Evolutionary conservation across 164 flowering plant genomes (phyloP), one percentile per base, ranked within the genome.

Genomic region (Nymphaea thermarum): DNA sequence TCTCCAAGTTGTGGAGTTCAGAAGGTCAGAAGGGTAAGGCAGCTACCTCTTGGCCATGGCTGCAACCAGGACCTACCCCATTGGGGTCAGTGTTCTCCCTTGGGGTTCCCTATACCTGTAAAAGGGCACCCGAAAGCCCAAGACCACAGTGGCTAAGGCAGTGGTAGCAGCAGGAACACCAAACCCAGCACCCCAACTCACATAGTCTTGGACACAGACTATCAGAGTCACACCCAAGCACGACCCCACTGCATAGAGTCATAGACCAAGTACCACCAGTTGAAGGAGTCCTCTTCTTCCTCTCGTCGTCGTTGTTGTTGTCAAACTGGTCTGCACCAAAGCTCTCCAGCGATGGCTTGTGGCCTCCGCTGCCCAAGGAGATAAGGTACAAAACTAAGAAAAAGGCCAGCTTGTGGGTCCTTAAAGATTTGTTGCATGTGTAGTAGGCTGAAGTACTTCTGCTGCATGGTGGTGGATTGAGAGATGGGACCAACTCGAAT

Each of bases 241-340:
- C 57, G 3, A 91, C 76, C 5, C 98, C 99, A 44, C 75, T 42
- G 14, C 95, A 91, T 5, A n/a, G n/a, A n/a, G n/a, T n/a, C n/a
- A n/a, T n/a, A 94, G 90, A 43, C 80, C 87, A 41, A 67, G 67
- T 78, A 88, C 98, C 96, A 94, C 99, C 97, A 94, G 74, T 94
- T 94, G 84, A 94, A 94, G 73, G 74, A 94, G 2, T 86, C 74
- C 88, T 91, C 68, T 90, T 73, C 80, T 53, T 87, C 65, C 96
- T 72, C 72, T 91, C 99, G 60, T 70, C 74, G 0, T 80, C 15
- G 59, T 86, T 83, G 18, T 89, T 96, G 7, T 62, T 17, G 51
- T 93, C 96, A 62, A 91, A 93, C 63, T 93, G 98, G 74, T 94
- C 99, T 0, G 98, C 99, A 51, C 99, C 98, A 14, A 94, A 90